Percentiles rank a stretch among this genome's conserved stretches.
Evolutionary conservation across 106 monocot genomes (phyloP).

Genomic region (Platanthera zijinensis): DNA sequence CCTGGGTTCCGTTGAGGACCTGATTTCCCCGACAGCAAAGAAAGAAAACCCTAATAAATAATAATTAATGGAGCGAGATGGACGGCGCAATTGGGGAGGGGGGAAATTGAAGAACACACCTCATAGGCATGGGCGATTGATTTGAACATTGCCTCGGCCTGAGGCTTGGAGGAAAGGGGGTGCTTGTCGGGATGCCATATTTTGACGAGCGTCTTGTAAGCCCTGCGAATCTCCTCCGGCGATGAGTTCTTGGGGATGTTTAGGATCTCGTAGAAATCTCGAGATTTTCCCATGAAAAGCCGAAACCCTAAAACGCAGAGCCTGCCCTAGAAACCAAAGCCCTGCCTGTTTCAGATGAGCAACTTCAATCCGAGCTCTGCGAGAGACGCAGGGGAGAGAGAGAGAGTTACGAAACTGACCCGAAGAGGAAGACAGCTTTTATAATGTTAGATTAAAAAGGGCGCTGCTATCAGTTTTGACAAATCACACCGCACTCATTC

Average conservation of each 20-base stretch:
- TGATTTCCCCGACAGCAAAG: not conserved
- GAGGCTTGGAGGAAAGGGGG: conserved; percentile 41
- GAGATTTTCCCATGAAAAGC: conserved; percentile 6
- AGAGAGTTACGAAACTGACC: not conserved
- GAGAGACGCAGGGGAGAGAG: not conserved
- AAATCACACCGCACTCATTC: too few relatives aligned
- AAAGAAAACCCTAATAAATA: not conserved
- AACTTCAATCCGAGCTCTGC: not conserved
- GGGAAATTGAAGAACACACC: conserved; percentile 8
- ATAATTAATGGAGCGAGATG: too few relatives aligned
- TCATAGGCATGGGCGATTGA: conserved; percentile 59
- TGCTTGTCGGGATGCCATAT: conserved; percentile 81
- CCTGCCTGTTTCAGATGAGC: not conserved
- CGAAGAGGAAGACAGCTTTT: not conserved
- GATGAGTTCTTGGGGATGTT: conserved; percentile 41
- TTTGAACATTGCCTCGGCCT: conserved; percentile 56
- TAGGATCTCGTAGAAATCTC: conserved; percentile 39
- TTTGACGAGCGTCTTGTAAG: conserved; percentile 40
- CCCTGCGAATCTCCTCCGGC: conserved; percentile 38
- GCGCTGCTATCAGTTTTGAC: too few relatives aligned
- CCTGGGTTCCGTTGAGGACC: conserved; percentile 23
- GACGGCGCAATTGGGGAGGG: not conserved
- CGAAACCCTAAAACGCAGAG: not conserved
- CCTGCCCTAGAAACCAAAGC: not conserved
- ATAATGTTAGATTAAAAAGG: too few relatives aligned